Percentiles rank a stretch among this genome's conserved stretches.
Evolutionary conservation across 148 eudicot genomes (phyloP).

Genomic region (Camellia sinensis): DNA sequence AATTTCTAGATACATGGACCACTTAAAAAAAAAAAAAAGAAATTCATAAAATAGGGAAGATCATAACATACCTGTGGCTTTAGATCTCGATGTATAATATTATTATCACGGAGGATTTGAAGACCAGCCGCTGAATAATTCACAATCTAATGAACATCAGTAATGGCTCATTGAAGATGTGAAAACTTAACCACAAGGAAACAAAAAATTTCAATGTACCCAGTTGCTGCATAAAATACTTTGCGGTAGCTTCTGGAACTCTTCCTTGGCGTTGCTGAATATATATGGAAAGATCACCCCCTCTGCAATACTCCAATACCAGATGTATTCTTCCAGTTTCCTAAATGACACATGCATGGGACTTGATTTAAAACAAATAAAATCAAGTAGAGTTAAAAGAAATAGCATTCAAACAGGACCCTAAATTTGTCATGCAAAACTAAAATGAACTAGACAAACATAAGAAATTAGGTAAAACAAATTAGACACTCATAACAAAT

Average conservation of each 20-base stretch:
- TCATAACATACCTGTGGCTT: slow-evolving; percentile 76
- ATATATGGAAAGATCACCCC: slow-evolving; percentile 83
- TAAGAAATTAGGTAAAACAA: not conserved
- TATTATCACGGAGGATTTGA: slow-evolving; percentile 82
- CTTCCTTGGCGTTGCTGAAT: slow-evolving; percentile 76
- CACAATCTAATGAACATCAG: slow-evolving; percentile 17
- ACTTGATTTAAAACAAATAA: not conserved
- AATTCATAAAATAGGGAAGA: not conserved
- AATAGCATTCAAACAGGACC: not conserved
- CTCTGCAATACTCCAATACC: slow-evolving; percentile 88
- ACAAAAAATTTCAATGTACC: slow-evolving; percentile 44
- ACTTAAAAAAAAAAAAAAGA: not conserved
- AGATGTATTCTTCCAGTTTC: slow-evolving; percentile 91
- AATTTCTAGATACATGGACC: not conserved
- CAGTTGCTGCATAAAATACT: slow-evolving; percentile 85
- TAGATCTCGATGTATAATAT: slow-evolving; percentile 89
- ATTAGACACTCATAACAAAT: not conserved
- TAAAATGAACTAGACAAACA: not conserved
- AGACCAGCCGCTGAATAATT: slow-evolving; percentile 72
- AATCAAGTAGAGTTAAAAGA: not conserved
- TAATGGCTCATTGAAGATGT: not conserved
- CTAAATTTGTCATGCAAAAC: not conserved
- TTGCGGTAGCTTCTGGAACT: slow-evolving; percentile 79
- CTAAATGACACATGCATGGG: slow-evolving; percentile 32
- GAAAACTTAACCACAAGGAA: not conserved